phyloP scores from a whole-genome alignment of 495 filamentous ascomycete species.

The Parathielavia hyrcaniae region DNA sequence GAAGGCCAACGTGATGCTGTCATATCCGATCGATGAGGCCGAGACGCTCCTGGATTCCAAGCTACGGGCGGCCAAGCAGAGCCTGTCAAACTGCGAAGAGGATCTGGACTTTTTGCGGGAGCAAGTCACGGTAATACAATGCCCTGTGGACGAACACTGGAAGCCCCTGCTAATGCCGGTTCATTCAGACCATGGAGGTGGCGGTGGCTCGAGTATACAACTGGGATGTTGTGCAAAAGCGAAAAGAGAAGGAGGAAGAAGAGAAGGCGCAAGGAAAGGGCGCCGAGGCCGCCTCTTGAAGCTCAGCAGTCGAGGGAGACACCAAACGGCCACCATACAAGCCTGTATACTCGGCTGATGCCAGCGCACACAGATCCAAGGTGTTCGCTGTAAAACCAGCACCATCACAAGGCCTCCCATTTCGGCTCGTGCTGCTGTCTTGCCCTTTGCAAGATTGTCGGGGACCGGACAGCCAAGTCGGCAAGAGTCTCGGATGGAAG shows the following conservation, averaged over 20 bases:
- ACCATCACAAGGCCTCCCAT: background rate
- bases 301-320: slow-evolving; percentile 16
- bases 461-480: background rate
- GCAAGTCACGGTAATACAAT: slow-evolving; percentile 76
- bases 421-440: background rate
- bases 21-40: slow-evolving; percentile 86
- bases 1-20: slow-evolving; percentile 93
- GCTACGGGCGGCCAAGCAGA: slow-evolving; percentile 69
- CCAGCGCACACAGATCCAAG: too few species aligned
- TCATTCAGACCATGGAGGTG: slow-evolving; percentile 95
- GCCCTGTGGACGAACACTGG: background rate
- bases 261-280: slow-evolving; percentile 39
- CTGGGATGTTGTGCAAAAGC: slow-evolving; percentile 90
- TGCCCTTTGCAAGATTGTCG: background rate
- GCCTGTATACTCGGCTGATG: background rate
- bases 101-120: slow-evolving; percentile 93
- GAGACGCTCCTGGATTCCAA: slow-evolving; percentile 72
- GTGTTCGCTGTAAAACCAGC: too few species aligned
- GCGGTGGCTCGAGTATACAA: slow-evolving; percentile 97
- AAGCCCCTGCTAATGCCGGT: background rate
- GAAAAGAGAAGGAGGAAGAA: slow-evolving; percentile 78
- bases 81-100: slow-evolving; percentile 81
- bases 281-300: slow-evolving; percentile 21
- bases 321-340: too few species aligned
- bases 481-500: background rate